Percentiles rank a stretch among this genome's conserved stretches.
Evolutionary conservation across 2,329 filamentous ascomycete genomes (phyloP).

Genomic region (Aspergillus amoenus): DNA sequence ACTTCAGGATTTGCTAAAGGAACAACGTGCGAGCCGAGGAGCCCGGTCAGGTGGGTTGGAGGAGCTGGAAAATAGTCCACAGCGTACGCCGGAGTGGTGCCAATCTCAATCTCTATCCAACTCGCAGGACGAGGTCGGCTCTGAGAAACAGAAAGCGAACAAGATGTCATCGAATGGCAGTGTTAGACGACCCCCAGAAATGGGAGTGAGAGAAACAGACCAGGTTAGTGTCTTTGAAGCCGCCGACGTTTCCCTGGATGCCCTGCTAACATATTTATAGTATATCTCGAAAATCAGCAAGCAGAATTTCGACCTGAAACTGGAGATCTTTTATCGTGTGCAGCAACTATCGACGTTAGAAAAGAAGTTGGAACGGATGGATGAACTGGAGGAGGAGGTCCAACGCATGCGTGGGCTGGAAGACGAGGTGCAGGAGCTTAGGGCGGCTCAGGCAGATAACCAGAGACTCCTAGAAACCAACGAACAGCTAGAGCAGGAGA

Average conservation of each 20-base stretch:
- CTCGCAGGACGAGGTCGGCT: conserved; percentile 32
- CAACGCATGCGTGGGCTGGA: conserved; percentile 28
- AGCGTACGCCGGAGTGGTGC: conserved; percentile 26
- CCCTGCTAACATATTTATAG: conserved; percentile 25
- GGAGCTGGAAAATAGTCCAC: conserved; percentile 22
- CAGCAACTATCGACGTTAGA: conserved; percentile 38
- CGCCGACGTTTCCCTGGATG: not conserved
- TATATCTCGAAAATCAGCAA: conserved; percentile 47
- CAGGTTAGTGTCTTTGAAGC: conserved; percentile 29
- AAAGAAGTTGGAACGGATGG: conserved; percentile 39
- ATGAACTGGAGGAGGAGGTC: conserved; percentile 38
- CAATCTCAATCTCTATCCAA: conserved; percentile 20
- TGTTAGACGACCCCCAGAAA: conserved; percentile 37
- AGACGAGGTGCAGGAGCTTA: conserved; percentile 39
- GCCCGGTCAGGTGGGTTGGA: conserved; percentile 27
- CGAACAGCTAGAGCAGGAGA: conserved; percentile 35
- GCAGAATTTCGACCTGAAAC: conserved; percentile 45
- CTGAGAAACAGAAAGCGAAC: conserved; percentile 36
- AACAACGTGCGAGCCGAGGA: conserved; percentile 40
- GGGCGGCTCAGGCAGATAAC: conserved; percentile 36
- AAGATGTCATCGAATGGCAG: conserved; percentile 30
- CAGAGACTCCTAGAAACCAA: conserved; percentile 38
- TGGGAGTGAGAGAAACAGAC: conserved; percentile 45
- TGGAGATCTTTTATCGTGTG: conserved; percentile 42
- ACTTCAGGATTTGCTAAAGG: conserved; percentile 41